Base-by-base conservation (phyloP, 2,329 filamentous ascomycete genomes). In the Colletotrichum graminicola region DNA sequence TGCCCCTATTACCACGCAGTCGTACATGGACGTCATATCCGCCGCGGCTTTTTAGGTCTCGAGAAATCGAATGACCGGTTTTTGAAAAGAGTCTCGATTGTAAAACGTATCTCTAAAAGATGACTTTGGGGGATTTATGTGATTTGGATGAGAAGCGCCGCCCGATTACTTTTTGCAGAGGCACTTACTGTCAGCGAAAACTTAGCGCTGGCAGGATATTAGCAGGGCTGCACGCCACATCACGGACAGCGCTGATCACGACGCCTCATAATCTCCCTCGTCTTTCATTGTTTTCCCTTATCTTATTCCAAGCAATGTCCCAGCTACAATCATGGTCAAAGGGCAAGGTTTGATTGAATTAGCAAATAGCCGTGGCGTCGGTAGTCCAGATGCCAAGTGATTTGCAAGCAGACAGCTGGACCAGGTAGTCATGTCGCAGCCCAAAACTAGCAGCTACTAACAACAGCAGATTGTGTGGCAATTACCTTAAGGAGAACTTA, bases 1-100 rank as follows among this genome's bases (percentile, higher is more conserved):
- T 8, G 62, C 73, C n/a, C 72, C 72, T 39, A 73, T 60, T 36
- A 74, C 36, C 3, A 74, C 61, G 59, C 67, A 73, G n/a, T 74
- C 65, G 59, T 75, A 70, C 16, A 36, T 68, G 12, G 36, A n/a
- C 34, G 26, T 23, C 12, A 10, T 29, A 8, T 62, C 59, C 12
- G 45, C 14, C 32, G 26, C 2, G 10, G 57, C 14, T 23, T 59
- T 47, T 39, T 65, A 71, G 10, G 10, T 18, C 3, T 47, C 14
- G 34, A 8, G 26, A 12, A 52, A 55, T 18, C 51, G n/a, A 41
- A 29, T 12, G 14, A 62, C n/a, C 10, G 41, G 18, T 3, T 21
- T 1, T 34, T 23, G 29, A 16, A 34, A 6, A 5, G 8, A 14
- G 4, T 23, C 10, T 36, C 11, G 59, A 36, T 1, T 23, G 4